A percentile compares a stretch with the other conserved stretches of the same genome.
phyloP scores from a whole-genome alignment of 1,284 basidiomycete species.

The Psilocybe mexicana region DNA sequence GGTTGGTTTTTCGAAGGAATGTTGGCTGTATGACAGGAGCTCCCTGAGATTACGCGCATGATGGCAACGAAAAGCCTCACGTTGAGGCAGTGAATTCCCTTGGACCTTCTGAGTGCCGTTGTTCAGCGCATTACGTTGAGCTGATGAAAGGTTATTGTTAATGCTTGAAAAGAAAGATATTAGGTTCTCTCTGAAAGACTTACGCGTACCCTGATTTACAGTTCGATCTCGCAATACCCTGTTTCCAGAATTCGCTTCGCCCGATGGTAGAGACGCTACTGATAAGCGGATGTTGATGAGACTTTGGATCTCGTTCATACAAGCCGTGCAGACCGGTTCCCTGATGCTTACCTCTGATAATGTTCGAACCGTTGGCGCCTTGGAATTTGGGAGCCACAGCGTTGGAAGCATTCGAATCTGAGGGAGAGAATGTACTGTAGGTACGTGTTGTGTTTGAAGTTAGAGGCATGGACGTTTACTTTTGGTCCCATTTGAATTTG shows the following conservation, averaged over 20 bases:
- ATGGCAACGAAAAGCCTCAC: slow-evolving; percentile 4
- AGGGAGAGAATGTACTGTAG: slow-evolving; percentile 13
- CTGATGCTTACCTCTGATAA: slow-evolving; percentile 18
- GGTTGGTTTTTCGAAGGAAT: slow-evolving; percentile 16
- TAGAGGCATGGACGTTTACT: not conserved
- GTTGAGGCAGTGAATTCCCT: slow-evolving; percentile 13
- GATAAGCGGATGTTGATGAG: slow-evolving; percentile 17
- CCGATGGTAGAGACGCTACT: slow-evolving; percentile 14
- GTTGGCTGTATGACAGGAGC: slow-evolving; percentile 17
- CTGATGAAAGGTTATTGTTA: slow-evolving; percentile 16
- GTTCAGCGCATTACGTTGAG: slow-evolving; percentile 18
- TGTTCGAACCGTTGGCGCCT: slow-evolving; percentile 16
- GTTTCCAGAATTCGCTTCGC: slow-evolving; percentile 14
- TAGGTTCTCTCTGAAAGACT: slow-evolving; percentile 10
- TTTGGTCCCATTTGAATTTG: too few relatives aligned
- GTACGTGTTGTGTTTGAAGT: slow-evolving; percentile 12
- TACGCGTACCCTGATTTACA: slow-evolving; percentile 16
- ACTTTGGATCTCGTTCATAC: slow-evolving; percentile 16
- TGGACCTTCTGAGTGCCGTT: slow-evolving; percentile 14
- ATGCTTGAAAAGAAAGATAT: slow-evolving; percentile 14
- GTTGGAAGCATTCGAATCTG: slow-evolving; percentile 15
- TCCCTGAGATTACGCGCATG: slow-evolving; percentile 13
- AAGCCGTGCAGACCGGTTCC: slow-evolving; percentile 15
- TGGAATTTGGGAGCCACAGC: slow-evolving; percentile 15
- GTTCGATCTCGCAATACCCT: slow-evolving; percentile 16